Evolutionary conservation across 1,284 basidiomycete species (phyloP).

Genomic region (Cryptococcus sp.): DNA sequence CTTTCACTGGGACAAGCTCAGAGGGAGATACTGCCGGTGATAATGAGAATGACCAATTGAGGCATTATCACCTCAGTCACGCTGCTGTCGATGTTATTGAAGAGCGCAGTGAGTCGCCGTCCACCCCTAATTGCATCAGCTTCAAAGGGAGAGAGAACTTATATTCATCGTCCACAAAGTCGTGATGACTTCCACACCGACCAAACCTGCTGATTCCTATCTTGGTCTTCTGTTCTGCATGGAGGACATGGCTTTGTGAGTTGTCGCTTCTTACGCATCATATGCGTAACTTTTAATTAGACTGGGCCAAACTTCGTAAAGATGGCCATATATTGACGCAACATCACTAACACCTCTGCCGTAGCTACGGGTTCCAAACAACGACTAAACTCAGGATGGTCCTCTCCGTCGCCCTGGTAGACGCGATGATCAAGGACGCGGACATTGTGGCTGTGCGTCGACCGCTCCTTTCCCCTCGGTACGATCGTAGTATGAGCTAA

Average conservation of each 20-base stretch:
- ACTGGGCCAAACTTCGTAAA: background rate
- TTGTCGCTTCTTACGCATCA: slow-evolving; percentile 3
- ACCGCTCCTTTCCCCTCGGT: background rate
- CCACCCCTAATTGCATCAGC: no score
- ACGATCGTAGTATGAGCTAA: background rate
- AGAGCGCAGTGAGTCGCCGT: slow-evolving; percentile 46
- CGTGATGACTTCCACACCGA: slow-evolving; percentile 46
- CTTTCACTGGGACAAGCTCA: slow-evolving; percentile 37
- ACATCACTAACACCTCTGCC: background rate
- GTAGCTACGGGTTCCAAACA: slow-evolving; percentile 53
- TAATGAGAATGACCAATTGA: slow-evolving; percentile 38
- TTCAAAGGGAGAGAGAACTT: background rate
- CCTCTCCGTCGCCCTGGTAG: slow-evolving; percentile 49
- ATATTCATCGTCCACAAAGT: slow-evolving; percentile 23
- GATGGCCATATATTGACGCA: background rate
- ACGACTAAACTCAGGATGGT: slow-evolving; percentile 49
- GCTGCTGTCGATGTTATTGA: slow-evolving; percentile 53
- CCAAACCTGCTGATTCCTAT: slow-evolving; percentile 48
- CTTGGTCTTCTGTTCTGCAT: slow-evolving; percentile 53
- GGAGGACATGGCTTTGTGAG: slow-evolving; percentile 54
- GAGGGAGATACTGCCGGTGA: no score
- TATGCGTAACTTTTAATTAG: no score
- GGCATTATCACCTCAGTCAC: slow-evolving; percentile 52
- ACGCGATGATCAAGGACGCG: slow-evolving; percentile 53
- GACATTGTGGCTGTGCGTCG: slow-evolving; percentile 48